Base-by-base conservation (phyloP, 169 alveolate genomes). In the Eimeria nieschulzi region DNA sequence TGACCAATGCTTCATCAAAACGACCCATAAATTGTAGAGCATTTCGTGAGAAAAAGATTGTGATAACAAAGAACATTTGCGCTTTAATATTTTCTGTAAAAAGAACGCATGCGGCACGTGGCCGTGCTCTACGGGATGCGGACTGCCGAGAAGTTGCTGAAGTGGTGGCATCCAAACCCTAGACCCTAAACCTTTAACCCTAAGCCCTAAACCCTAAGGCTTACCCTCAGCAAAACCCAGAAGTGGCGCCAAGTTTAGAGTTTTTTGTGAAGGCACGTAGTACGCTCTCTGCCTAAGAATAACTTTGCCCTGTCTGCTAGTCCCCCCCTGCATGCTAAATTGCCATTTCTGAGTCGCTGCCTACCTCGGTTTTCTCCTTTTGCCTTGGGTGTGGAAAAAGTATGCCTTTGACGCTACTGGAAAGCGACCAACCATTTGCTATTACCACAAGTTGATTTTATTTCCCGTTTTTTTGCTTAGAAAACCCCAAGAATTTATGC, bases 161-260 rank as follows among this genome's bases (percentile, higher is more conserved):
- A 33, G 46, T 33, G 3, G 46, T 33, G 46, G 46, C 73, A 17
- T 13, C 73, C n/a, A 6, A 9, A n/a, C 21, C 73, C n/a, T 19
- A 10, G 23, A 63, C 21, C 5, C 21, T 63, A 26, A 19, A 10
- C 6, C 72, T 63, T 9, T 63, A 7, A 19, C 5, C 72, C 72
- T 10, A 63, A 63, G 21, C 72, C 72, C 72, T 66, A 66, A 66
- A 66, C 73, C 23, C 73, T 66, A 66, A 66, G 9, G 46, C 73
- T 33, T 66, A 66, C 68, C n/a, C 68, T 59, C 68, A 8, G 68
- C 19, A 59, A 59, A 59, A n/a, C 68, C 19, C n/a, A 15, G n/a
- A 0, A 9, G 68, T 59, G 68, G n/a, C n/a, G 0, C 23, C n/a
- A n/a, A 33, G 46, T 33, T n/a, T 59, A 59, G 68, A 59, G 7